Evolutionary conservation across 225 moss, liverwort and hornwort genomes (phyloP), one percentile per base, ranked within the genome.

Genomic region (Bryoerythrophyllum caledonicum): DNA sequence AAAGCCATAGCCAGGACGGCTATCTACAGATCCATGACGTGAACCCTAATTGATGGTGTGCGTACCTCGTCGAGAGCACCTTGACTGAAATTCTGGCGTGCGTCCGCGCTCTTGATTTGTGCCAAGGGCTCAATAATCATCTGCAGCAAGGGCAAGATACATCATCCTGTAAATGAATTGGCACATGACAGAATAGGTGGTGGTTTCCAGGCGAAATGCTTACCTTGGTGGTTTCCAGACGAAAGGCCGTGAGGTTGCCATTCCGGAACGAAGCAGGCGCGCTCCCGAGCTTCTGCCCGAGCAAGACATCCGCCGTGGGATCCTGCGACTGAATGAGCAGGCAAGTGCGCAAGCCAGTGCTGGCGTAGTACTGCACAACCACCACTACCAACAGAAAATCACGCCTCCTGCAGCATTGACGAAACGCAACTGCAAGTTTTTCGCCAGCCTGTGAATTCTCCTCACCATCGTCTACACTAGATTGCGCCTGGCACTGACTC

Each of bases 321-420:
- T 99, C 97, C 86, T 95, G 95, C 46, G 97, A 93, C 75, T 99
- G 97, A 78, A 99, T 73, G 58, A 91, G 90, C 19, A 99, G 90
- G 87, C 95, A 95, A 65, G 93, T 95, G 70, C 93, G 95, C 82
- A 99, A 82, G 77, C 97, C 97, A 25, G 79, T 83, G 87, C 95
- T 99, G 77, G 97, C 91, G 81, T 93, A 99, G 89, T 95, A 93
- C 95, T 99, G 93, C 93, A 91, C 92, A 84, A 91, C 79, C 87
- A 94, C n/a, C 73, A 86, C 63, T 65, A 49, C 17, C 19, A 49
- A 49, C 17, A 19, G 78, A 73, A 77, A 49, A 71, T 88, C 83
- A 86, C 65, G 73, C 73, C 74, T 63, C 63, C 60, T 79, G 72
- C 68, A 63, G 60, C 63, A 58, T 53, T 71, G 24, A 56, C 72